Percentiles rank a stretch among this genome's conserved stretches.
phyloP scores from a whole-genome alignment of 2,329 filamentous ascomycete genomes.

The Hypocreales sp. region DNA sequence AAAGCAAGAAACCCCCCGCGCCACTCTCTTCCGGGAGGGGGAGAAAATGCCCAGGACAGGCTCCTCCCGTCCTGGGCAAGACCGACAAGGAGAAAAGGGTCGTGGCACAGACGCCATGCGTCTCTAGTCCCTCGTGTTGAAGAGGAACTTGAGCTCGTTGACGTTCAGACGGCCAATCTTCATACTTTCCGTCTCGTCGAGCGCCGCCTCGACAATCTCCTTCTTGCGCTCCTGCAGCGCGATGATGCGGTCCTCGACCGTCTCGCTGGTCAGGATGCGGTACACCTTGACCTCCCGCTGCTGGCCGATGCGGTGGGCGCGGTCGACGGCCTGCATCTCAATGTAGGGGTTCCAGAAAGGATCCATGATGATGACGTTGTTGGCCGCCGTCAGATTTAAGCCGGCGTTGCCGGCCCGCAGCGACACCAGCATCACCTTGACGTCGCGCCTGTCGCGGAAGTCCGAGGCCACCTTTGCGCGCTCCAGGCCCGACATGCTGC shows the following conservation, averaged over 20 bases:
- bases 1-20: too few species aligned
- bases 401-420: conserved; percentile 71
- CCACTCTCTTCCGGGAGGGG: too few species aligned
- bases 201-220: conserved; percentile 57
- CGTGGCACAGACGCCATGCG: not conserved
- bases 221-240: conserved; percentile 66
- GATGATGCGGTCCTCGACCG: conserved; percentile 79
- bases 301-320: conserved; percentile 80
- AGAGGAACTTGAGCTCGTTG: conserved; percentile 55
- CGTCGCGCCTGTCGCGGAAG: conserved; percentile 48
- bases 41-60: too few species aligned
- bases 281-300: conserved; percentile 60
- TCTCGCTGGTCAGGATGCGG: conserved; percentile 58
- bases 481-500: conserved; percentile 53
- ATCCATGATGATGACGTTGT: conserved; percentile 78
- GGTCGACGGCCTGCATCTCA: conserved; percentile 83
- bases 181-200: conserved; percentile 59
- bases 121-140: conserved; percentile 19
- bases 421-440: conserved; percentile 67
- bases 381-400: conserved; percentile 70
- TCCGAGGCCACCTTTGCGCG: conserved; percentile 54
- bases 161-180: conserved; percentile 50
- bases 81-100: not conserved
- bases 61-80: too few species aligned
- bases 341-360: conserved; percentile 93